Percentiles rank a stretch among this genome's conserved stretches.
These are phyloP conservation scores for Aureobasidium lini DNA, from an alignment of 2,329 filamentous ascomycete genomes.

Conservation along the genomic window DNA sequence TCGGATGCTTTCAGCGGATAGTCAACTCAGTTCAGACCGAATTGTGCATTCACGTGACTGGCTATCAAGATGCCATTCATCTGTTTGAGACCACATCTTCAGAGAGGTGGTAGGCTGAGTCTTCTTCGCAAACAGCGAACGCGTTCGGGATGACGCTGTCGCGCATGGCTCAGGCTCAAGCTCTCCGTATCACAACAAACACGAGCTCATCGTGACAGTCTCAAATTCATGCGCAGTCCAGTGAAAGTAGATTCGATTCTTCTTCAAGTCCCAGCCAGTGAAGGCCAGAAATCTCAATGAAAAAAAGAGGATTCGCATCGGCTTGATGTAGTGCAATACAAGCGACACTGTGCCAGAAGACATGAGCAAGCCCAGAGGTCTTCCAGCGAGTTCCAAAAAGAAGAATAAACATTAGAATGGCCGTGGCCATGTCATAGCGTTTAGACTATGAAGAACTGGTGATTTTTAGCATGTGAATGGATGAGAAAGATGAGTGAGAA, in stretches of 20 bases:
- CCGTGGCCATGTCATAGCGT: constrained; percentile 77
- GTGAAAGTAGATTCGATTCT: constrained; percentile 12
- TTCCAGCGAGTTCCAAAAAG: constrained; percentile 57
- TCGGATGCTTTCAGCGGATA: too few species aligned
- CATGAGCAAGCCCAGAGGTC: constrained; percentile 68
- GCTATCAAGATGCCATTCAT: too few species aligned
- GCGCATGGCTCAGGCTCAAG: too few species aligned
- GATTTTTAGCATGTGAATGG: background rate
- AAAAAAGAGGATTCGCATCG: constrained; percentile 51
- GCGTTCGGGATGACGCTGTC: too few species aligned
- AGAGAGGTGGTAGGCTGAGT: too few species aligned
- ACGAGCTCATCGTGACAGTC: background rate
- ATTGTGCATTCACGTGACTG: too few species aligned
- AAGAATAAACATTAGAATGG: constrained; percentile 67
- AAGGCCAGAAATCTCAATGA: constrained; percentile 20
- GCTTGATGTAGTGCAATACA: constrained; percentile 68
- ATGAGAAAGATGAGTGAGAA: too few species aligned
- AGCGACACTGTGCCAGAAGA: constrained; percentile 59
- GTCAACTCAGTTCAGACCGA: too few species aligned
- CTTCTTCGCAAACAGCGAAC: too few species aligned
- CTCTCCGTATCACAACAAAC: too few species aligned
- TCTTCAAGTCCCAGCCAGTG: constrained; percentile 20
- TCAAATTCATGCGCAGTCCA: too few species aligned
- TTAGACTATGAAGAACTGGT: constrained; percentile 84
- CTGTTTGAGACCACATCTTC: too few species aligned